Percentiles rank a stretch among this genome's conserved stretches.
Conservation (phyloP, 2,329 filamentous ascomycete species). For the Daldinia sp. region DNA sequence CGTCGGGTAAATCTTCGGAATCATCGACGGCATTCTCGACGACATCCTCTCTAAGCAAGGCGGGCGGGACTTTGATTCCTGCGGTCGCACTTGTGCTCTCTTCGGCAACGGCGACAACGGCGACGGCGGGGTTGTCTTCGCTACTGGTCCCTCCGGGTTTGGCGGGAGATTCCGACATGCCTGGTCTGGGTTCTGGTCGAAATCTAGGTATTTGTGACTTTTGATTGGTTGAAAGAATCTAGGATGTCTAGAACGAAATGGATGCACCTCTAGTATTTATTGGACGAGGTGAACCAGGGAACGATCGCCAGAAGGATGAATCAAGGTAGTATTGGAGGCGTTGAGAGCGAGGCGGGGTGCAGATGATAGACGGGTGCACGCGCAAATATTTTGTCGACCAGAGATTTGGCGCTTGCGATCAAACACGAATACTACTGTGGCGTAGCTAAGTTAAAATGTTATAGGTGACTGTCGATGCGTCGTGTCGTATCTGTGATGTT, state of each 20-base stretch:
- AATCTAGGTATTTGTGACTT: neutral
- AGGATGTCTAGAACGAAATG: conserved; percentile 1
- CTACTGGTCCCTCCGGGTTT: neutral
- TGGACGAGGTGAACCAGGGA: neutral
- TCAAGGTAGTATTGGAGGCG: conserved; percentile 20
- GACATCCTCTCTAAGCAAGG: neutral
- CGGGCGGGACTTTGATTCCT: neutral
- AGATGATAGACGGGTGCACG: conserved; percentile 7
- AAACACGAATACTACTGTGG: neutral
- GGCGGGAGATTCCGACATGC: conserved; percentile 12
- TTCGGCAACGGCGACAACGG: neutral
- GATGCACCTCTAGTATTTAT: conserved; percentile 5
- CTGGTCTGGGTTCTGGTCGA: neutral
- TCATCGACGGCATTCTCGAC: conserved; percentile 50
- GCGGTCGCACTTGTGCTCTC: neutral
- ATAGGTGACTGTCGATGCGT: neutral
- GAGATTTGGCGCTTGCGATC: neutral
- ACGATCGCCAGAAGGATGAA: neutral
- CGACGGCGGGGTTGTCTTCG: neutral
- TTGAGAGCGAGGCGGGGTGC: conserved; percentile 21
- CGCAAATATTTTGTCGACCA: neutral
- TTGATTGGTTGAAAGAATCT: conserved; percentile 13
- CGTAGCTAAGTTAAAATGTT: neutral
- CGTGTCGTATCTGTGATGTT: neutral
- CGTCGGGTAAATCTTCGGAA: conserved; percentile 50